Evolutionary conservation across 345 rosid species (phyloP).

Genomic region (Syzygium grande): DNA sequence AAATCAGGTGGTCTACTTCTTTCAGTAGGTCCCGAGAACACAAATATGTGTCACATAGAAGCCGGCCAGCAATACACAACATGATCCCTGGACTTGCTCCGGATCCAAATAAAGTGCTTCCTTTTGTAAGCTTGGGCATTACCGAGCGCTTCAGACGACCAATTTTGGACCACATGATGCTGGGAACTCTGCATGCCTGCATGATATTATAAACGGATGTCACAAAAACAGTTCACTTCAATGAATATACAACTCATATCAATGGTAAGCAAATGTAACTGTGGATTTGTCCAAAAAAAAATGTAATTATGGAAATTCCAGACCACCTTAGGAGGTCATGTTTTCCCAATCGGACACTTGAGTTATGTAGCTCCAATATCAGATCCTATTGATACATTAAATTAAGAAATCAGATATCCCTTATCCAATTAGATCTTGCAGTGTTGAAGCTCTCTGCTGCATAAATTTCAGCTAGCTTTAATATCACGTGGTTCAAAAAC

Average conservation of each 20-base stretch:
- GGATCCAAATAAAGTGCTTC: slow-evolving; percentile 65
- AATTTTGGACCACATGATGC: slow-evolving; percentile 96
- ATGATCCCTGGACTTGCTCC: slow-evolving; percentile 94
- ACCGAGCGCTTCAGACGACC: slow-evolving; percentile 92
- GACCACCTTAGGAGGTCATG: neutral
- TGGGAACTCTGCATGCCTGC: slow-evolving; percentile 84
- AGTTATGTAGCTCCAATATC: neutral
- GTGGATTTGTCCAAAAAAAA: neutral
- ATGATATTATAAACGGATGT: neutral
- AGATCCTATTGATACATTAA: neutral
- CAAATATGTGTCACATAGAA: slow-evolving; percentile 85
- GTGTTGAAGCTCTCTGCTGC: neutral
- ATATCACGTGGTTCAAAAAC: neutral
- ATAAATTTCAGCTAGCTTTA: neutral
- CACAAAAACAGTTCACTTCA: neutral
- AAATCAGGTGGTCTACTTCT: slow-evolving; percentile 46
- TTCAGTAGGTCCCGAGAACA: slow-evolving; percentile 85
- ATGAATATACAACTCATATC: neutral
- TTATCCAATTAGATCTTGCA: neutral
- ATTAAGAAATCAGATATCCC: neutral
- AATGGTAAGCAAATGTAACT: neutral
- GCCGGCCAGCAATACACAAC: slow-evolving; percentile 95
- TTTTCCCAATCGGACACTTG: neutral
- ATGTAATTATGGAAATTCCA: neutral
- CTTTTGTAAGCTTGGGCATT: slow-evolving; percentile 87